Percentiles rank a stretch among this genome's conserved stretches.
These are phyloP conservation scores for Omphalea diandra DNA, from an alignment of 441 rosid species.

Conservation along the genomic window DNA sequence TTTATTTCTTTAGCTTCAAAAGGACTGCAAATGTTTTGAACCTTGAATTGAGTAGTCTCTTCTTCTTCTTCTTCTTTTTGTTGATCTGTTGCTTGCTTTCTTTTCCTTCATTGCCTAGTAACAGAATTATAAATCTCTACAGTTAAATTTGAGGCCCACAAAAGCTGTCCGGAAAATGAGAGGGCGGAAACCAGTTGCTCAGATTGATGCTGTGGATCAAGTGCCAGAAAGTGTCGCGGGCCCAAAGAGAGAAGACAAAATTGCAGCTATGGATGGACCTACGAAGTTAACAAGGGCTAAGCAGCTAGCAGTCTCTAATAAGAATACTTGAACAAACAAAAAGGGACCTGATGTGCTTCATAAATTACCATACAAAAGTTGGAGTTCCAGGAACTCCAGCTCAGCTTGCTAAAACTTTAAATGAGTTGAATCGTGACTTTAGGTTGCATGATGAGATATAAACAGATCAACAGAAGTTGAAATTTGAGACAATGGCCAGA, in stretches of 20 bases:
- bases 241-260: slow-evolving; percentile 9
- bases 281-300: slow-evolving; percentile 21
- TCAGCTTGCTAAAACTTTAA: neutral
- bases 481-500: neutral
- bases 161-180: slow-evolving; percentile 23
- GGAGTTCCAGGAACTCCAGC: neutral
- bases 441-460: neutral
- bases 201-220: slow-evolving; percentile 4
- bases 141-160: slow-evolving; percentile 31
- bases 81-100: neutral
- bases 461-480: neutral
- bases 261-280: neutral
- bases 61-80: neutral
- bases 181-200: slow-evolving; percentile 19
- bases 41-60: neutral
- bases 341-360: neutral
- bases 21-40: neutral
- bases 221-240: slow-evolving; percentile 17
- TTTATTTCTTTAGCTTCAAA: neutral
- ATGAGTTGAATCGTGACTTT: neutral
- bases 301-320: slow-evolving; percentile 15
- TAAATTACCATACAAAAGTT: too few species aligned
- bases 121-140: slow-evolving; percentile 17
- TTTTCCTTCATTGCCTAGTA: neutral
- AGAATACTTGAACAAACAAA: neutral